Evolutionary conservation across 2,329 filamentous ascomycete genomes (phyloP).

Genomic region (Xylaria sp.): DNA sequence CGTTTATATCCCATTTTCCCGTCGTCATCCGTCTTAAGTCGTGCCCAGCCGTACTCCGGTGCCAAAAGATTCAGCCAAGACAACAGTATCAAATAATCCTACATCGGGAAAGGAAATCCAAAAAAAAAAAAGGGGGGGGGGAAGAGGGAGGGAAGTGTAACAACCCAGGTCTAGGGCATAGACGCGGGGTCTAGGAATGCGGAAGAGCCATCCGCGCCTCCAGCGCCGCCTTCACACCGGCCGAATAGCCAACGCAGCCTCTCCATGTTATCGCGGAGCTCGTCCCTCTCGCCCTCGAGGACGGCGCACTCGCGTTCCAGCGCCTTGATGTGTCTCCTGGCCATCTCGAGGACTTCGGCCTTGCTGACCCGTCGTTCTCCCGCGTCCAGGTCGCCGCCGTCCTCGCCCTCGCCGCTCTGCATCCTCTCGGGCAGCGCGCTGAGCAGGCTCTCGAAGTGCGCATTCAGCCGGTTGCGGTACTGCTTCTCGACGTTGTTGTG

Average conservation of each 20-base stretch:
- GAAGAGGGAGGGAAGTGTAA: background rate
- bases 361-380: constrained; percentile 53
- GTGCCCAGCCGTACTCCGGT: constrained; percentile 22
- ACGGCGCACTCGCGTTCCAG: constrained; percentile 53
- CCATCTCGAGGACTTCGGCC: constrained; percentile 59
- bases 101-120: background rate
- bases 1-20: constrained; percentile 23
- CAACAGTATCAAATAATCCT: constrained; percentile 6
- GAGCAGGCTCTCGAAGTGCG: constrained; percentile 57
- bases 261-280: constrained; percentile 47
- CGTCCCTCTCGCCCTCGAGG: constrained; percentile 52
- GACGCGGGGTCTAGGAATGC: constrained; percentile 26
- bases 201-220: constrained; percentile 26
- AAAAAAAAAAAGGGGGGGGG: background rate
- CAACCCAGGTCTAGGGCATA: constrained; percentile 26
- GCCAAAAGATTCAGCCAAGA: constrained; percentile 10
- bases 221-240: constrained; percentile 42
- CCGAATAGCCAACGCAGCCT: constrained; percentile 47
- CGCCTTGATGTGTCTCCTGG: constrained; percentile 54
- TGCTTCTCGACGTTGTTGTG: constrained; percentile 62
- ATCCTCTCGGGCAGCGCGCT: constrained; percentile 53
- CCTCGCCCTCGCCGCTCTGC: constrained; percentile 46
- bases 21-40: constrained; percentile 24
- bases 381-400: constrained; percentile 39
- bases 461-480: constrained; percentile 59